Percentiles rank a stretch among this genome's conserved stretches.
These are phyloP conservation scores for Pichia cephalocereana DNA, from an alignment of 805 yeast species.

Conservation along the genomic window DNA sequence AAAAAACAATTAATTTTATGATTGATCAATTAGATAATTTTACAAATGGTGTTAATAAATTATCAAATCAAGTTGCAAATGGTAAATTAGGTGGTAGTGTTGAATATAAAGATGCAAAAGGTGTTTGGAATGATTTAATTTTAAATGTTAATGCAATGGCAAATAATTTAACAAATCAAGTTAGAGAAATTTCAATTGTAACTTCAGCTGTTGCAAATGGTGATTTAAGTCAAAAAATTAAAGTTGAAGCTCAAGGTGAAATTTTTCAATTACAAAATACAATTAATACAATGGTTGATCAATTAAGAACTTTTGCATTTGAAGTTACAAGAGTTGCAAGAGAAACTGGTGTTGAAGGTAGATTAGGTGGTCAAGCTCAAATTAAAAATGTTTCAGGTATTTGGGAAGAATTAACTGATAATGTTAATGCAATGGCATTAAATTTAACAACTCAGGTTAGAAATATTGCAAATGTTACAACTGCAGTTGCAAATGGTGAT, in stretches of 20 bases:
- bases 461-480: conserved; percentile 79
- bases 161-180: conserved; percentile 75
- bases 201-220: conserved; percentile 86
- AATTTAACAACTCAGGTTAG: conserved; percentile 83
- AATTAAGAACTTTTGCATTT: conserved; percentile 70
- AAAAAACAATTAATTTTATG: conserved; percentile 78
- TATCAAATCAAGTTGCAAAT: conserved; percentile 84
- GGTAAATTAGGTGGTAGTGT: conserved; percentile 90
- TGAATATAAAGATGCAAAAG: conserved; percentile 73
- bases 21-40: conserved; percentile 79
- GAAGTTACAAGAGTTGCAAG: conserved; percentile 83
- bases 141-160: conserved; percentile 89
- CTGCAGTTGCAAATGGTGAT: conserved; percentile 82
- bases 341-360: conserved; percentile 85
- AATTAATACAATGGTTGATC: conserved; percentile 84
- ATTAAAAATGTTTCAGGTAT: conserved; percentile 75
- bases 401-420: conserved; percentile 82
- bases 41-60: conserved; percentile 73
- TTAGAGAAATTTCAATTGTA: conserved; percentile 81
- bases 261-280: conserved; percentile 78
- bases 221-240: conserved; percentile 72
- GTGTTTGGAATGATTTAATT: conserved; percentile 79
- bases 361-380: conserved; percentile 81
- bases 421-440: conserved; percentile 83
- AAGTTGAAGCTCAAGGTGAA: conserved; percentile 89